A percentile compares a stretch with the other conserved stretches of the same genome.
Conservation (phyloP, 441 rosid species). For the Adansonia gregorii region DNA sequence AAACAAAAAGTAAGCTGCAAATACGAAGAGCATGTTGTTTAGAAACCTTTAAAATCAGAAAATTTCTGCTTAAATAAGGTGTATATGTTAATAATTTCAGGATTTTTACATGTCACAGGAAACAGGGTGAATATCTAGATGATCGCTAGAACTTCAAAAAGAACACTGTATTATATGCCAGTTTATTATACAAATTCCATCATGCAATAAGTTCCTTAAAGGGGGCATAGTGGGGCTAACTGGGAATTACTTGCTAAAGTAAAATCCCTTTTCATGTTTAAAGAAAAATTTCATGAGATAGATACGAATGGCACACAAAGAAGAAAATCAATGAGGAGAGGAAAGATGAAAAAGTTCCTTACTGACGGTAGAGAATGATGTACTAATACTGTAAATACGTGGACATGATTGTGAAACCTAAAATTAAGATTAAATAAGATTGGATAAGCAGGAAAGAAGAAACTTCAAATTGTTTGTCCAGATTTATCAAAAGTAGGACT, state of each 20-base stretch:
- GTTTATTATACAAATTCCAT: conserved; percentile 3
- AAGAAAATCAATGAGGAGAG: not conserved
- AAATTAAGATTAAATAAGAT: not conserved
- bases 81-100: not conserved
- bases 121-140: not conserved
- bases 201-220: not conserved
- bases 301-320: not conserved
- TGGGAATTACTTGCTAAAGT: not conserved
- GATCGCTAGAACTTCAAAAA: not conserved
- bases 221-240: not conserved
- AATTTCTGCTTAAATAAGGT: not conserved
- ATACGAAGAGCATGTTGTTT: not conserved
- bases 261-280: not conserved
- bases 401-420: not conserved
- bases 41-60: not conserved
- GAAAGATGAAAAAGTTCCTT: not conserved
- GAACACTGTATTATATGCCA: not conserved
- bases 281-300: not conserved
- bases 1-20: not conserved
- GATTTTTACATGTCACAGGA: too few relatives aligned
- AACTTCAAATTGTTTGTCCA: not conserved
- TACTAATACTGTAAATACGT: not conserved
- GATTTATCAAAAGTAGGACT: not conserved
- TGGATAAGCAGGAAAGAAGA: not conserved
- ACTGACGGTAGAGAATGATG: not conserved